phyloP scores from a whole-genome alignment of 352 stramenopile species.

The Phytophthora rubi region DNA sequence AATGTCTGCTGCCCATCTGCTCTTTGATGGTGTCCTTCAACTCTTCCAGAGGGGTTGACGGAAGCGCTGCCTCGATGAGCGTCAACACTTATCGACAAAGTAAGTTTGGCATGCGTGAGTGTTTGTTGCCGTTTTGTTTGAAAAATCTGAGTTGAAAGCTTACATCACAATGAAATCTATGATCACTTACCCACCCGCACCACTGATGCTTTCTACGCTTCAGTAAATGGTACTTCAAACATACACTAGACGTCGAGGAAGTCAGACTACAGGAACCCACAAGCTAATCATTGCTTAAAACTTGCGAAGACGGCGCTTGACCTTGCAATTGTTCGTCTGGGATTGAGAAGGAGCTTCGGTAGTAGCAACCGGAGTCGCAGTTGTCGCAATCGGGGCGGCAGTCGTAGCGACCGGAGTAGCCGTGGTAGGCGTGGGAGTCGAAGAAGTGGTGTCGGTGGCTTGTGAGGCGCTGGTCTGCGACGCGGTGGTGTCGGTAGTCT shows the following conservation, averaged over 20 bases:
- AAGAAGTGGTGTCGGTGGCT: not conserved
- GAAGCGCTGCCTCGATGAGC: slow-evolving; percentile 15
- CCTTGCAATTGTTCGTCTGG: slow-evolving; percentile 35
- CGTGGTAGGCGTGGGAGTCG: slow-evolving; percentile 12
- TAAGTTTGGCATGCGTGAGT: too few species aligned
- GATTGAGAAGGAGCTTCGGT: slow-evolving; percentile 14
- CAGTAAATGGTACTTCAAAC: slow-evolving; percentile 9
- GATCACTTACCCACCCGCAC: slow-evolving; percentile 2
- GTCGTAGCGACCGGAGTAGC: slow-evolving; percentile 13
- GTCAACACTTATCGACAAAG: too few species aligned
- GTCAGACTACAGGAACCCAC: slow-evolving; percentile 24
- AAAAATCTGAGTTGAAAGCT: slow-evolving; percentile 12
- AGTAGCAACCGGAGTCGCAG: slow-evolving; percentile 5
- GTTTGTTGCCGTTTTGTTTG: not conserved
- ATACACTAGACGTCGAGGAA: slow-evolving; percentile 21
- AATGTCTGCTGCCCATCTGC: too few species aligned
- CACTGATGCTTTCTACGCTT: slow-evolving; percentile 2
- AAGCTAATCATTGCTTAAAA: slow-evolving; percentile 20
- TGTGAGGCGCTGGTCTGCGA: not conserved
- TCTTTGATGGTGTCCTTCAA: slow-evolving; percentile 51
- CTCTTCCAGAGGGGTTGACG: slow-evolving; percentile 35
- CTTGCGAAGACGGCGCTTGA: slow-evolving; percentile 31
- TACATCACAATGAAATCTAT: slow-evolving; percentile 14
- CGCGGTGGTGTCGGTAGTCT: slow-evolving; percentile 9
- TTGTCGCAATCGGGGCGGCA: slow-evolving; percentile 8